Base-by-base conservation (phyloP, 1,284 basidiomycete species). In the Taiwanofungus camphoratus region DNA sequence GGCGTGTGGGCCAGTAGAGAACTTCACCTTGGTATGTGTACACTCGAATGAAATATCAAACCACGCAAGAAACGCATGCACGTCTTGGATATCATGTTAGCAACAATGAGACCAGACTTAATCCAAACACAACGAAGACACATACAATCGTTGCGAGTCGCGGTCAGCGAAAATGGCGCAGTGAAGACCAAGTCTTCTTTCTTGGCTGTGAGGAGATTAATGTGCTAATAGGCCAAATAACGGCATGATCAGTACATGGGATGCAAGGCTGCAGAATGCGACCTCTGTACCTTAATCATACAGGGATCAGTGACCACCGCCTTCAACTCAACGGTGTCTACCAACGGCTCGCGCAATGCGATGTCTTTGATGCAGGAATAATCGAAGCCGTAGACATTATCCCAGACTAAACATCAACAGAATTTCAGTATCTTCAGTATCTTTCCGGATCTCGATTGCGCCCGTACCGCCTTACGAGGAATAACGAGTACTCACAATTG, bases 301-400 rank as follows among this genome's bases (percentile, higher is more conserved):
- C 78, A 94, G 22, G 94, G 92, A 63, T 93, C 82, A 4, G 92
- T 91, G 30, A 92, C 91, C 44, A 97, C 92, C 2, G 91, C 71
- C 66, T 92, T 93, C 53, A 96, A 69, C 52, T 97, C 93, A 48
- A 99, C 96, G 18, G 93, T 97, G 70, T 99, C 96, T 26, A 99
- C 96, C 18, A 99, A 73, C 32, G 96, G 96, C 65, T 99, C 96
- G 36, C 87, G 80, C 42, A 99, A 73, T 3, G 96, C 96, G 60
- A 99, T 97, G 62, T 97, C 93, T 69, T 99, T 98, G 77, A 99
- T 99, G 68, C 95, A 98, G 36, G 92, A 96, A 69, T 93, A 99
- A 70, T 99, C 93, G 65, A 99, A 99, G 33, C 96, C 96, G 66
- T 99, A 99, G 22, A 99, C 96, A 58, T 98, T 95, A 63, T 98